Evolutionary conservation across 2,329 filamentous ascomycete species (phyloP), one percentile per base, ranked within the genome.

Genomic region (Microdochium bolleyi): DNA sequence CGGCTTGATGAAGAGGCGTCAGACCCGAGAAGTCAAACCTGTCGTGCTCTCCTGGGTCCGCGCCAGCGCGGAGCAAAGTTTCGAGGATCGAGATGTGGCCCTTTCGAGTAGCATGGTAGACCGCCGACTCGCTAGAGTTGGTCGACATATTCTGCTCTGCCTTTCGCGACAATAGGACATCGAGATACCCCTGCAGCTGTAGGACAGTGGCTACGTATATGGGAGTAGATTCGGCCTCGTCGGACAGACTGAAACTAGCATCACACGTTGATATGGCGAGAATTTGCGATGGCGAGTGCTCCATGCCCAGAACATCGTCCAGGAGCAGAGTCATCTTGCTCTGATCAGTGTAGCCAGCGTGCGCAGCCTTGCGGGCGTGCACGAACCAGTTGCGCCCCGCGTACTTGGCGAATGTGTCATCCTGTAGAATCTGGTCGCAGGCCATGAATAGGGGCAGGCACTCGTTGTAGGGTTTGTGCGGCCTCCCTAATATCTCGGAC

Each of bases 1-100:
- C 34, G 34, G 52, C 49, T 11, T 46, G 11, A 27, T 51, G 49
- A 21, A 53, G 41, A 48, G 52, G 52, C 10, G 49, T 51, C 49
- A 27, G 2, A 9, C 52, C 49, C 3, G 41, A 21, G n/a, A 11
- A 46, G 13, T 21, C 9, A 22, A 24, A 8, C 14, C 5, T 16
- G 41, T 49, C 27, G 27, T 24, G 24, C 10, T 27, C 14, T 3
- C 48, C 30, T 22, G 27, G 30, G 30, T 53, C 25, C 4, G 22
- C 52, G 9, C 49, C 52, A 19, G 30, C 21, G n/a, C 19, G 38
- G 21, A 48, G 13, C 25, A 53, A n/a, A 14, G 34, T 14, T 3
- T 49, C 21, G 11, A 49, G 37, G 24, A 49, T 44, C 3, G 30
- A n/a, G 8, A 49, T 24, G n/a, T 49, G 19, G 19, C 49, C 52